Percentiles rank a stretch among this genome's conserved stretches.
Evolutionary conservation across 2,329 filamentous ascomycete genomes (phyloP).

Genomic region (Aspergillus sp.): DNA sequence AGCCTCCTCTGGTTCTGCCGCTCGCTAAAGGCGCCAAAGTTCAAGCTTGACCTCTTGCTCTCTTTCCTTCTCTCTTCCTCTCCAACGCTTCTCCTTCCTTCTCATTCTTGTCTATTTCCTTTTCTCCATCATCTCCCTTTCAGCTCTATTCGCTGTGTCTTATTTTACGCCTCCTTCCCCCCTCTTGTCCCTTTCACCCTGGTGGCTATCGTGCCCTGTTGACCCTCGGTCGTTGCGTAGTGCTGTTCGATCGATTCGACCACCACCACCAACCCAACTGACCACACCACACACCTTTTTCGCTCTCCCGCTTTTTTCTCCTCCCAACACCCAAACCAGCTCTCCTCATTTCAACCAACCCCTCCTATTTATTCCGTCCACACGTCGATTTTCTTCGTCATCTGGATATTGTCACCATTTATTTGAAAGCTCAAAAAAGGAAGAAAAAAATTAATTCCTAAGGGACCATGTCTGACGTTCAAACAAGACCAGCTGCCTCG

Average conservation of each 20-base stretch:
- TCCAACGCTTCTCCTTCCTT: constrained; percentile 2
- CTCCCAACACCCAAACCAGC: constrained; percentile 12
- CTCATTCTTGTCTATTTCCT: constrained; percentile 10
- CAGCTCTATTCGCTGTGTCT: constrained; percentile 1
- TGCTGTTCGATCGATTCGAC: not conserved
- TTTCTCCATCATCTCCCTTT: constrained; percentile 9
- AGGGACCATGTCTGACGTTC: constrained; percentile 76
- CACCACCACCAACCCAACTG: not conserved
- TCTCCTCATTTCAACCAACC: too few relatives aligned
- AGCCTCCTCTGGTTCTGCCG: constrained; percentile 8
- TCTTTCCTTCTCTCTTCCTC: constrained; percentile 10
- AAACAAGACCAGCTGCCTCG: constrained; percentile 69
- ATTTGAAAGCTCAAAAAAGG: constrained; percentile 29
- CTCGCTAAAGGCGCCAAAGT: constrained; percentile 22
- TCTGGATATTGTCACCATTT: constrained; percentile 20
- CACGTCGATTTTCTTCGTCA: constrained; percentile 8
- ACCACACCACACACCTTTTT: constrained; percentile 6
- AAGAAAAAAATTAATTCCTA: not conserved
- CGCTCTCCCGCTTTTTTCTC: constrained; percentile 23
- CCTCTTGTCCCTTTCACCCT: constrained; percentile 3
- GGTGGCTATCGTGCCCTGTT: constrained; percentile 23
- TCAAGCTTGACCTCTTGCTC: constrained; percentile 6
- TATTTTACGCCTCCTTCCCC: constrained; percentile 11
- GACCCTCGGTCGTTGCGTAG: not conserved
- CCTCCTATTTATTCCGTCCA: not conserved